Percentiles rank a stretch among this genome's conserved stretches.
Evolutionary conservation across 176 grass and related monocot species (phyloP).

Genomic region (Aechmea fasciata): DNA sequence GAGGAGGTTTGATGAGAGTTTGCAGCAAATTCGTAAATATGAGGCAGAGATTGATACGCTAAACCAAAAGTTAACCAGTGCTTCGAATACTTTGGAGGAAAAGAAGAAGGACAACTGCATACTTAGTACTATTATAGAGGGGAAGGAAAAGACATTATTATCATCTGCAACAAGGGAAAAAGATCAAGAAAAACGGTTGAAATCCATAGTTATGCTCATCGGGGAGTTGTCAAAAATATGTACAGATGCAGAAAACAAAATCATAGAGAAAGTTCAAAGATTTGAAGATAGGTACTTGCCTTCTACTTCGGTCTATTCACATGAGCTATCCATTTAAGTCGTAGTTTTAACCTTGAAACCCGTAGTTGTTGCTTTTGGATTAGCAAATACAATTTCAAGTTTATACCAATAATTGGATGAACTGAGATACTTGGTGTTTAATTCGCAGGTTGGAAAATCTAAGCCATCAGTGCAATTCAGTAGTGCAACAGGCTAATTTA

Average conservation of each 20-base stretch:
- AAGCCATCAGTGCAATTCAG: slow-evolving; percentile 40
- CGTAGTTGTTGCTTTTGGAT: background rate
- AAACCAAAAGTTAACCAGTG: slow-evolving; percentile 28
- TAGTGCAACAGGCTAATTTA: slow-evolving; percentile 44
- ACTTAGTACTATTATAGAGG: slow-evolving; percentile 23
- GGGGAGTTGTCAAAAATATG: slow-evolving; percentile 62
- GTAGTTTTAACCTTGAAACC: background rate
- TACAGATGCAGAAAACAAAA: slow-evolving; percentile 45
- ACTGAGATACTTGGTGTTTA: slow-evolving; percentile 30
- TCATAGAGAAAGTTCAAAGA: slow-evolving; percentile 38
- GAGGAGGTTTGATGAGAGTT: slow-evolving; percentile 29
- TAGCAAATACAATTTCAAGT: background rate
- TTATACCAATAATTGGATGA: slow-evolving; percentile 8
- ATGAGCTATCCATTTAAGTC: background rate
- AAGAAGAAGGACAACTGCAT: slow-evolving; percentile 30
- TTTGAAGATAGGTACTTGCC: slow-evolving; percentile 41
- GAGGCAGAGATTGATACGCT: slow-evolving; percentile 39
- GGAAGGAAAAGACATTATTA: slow-evolving; percentile 15
- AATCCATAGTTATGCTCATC: slow-evolving; percentile 45
- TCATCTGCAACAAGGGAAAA: slow-evolving; percentile 26
- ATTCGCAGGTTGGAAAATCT: slow-evolving; percentile 42
- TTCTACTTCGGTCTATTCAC: background rate
- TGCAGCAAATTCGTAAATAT: slow-evolving; percentile 28
- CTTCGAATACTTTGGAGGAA: slow-evolving; percentile 45
- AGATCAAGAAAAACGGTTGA: slow-evolving; percentile 49